Percentiles rank a stretch among this genome's conserved stretches.
Evolutionary conservation across 495 filamentous ascomycete genomes (phyloP).

Genomic region (Melanomma pulvis-pyrius): DNA sequence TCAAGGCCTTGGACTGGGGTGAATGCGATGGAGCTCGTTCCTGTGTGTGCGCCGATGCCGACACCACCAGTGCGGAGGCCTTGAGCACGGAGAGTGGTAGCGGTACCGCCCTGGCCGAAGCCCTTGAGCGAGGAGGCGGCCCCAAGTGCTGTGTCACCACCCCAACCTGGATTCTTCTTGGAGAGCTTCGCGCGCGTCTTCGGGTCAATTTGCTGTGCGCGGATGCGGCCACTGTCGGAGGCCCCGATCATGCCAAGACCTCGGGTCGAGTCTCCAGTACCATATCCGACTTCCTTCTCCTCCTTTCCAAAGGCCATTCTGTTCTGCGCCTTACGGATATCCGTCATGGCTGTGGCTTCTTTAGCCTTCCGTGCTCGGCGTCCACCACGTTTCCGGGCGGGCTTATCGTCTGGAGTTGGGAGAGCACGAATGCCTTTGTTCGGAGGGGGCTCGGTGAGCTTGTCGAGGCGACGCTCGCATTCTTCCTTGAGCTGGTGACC

Average conservation of each 20-base stretch:
- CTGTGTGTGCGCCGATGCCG: conserved; percentile 52
- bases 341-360: conserved; percentile 96
- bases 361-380: conserved; percentile 91
- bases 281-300: conserved; percentile 92
- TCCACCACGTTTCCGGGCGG: conserved; percentile 88
- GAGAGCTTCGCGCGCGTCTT: conserved; percentile 88
- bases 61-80: conserved; percentile 78
- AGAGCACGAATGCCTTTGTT: conserved; percentile 87
- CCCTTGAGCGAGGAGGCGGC: conserved; percentile 70
- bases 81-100: conserved; percentile 68
- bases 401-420: conserved; percentile 95
- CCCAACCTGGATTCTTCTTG: conserved; percentile 97
- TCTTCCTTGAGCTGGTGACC: conserved; percentile 83
- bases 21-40: conserved; percentile 88
- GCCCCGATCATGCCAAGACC: conserved; percentile 96
- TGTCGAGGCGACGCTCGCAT: conserved; percentile 87
- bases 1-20: conserved; percentile 94
- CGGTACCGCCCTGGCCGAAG: conserved; percentile 66
- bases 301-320: conserved; percentile 95
- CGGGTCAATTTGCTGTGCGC: conserved; percentile 87
- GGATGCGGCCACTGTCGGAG: conserved; percentile 81
- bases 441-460: conserved; percentile 88
- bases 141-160: conserved; percentile 57
- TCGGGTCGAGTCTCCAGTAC: conserved; percentile 79
- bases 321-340: conserved; percentile 94